These are phyloP conservation scores for Eucalyptus pauciflora DNA, from an alignment of 345 rosid genomes.

Conservation along the genomic window DNA sequence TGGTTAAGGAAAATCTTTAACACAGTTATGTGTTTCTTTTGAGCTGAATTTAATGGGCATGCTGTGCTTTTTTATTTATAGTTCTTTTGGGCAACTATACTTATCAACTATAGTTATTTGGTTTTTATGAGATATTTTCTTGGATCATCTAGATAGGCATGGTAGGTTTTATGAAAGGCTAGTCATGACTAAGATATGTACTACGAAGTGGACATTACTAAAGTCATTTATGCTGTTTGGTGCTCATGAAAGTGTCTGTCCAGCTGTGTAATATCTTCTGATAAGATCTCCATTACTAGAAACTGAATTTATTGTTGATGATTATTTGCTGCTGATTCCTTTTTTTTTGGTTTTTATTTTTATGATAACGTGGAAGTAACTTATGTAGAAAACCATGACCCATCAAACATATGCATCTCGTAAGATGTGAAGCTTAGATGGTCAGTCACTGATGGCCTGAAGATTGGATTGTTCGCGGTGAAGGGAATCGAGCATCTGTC, in stretches of 20 bases:
- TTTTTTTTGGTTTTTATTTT: neutral
- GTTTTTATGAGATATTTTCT: neutral
- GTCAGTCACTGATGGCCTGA: neutral
- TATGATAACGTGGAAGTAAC: neutral
- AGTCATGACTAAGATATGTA: neutral
- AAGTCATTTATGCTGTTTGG: neutral
- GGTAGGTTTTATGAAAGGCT: neutral
- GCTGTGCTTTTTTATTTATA: neutral
- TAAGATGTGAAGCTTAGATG: neutral
- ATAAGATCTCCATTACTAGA: neutral
- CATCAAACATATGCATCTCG: neutral
- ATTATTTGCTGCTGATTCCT: neutral
- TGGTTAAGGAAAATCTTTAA: neutral
- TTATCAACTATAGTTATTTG: neutral
- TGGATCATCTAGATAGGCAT: neutral
- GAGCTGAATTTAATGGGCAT: neutral
- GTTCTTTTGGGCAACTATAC: neutral
- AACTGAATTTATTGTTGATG: neutral
- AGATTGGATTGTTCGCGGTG: neutral
- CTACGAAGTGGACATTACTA: neutral
- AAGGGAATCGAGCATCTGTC: neutral
- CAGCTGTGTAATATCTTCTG: neutral
- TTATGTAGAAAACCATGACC: neutral
- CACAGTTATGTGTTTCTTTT: neutral
- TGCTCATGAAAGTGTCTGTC: neutral